Evolutionary conservation across 2,329 filamentous ascomycete species (phyloP), one percentile per base, ranked within the genome.

Genomic region (Diatrype stigma): DNA sequence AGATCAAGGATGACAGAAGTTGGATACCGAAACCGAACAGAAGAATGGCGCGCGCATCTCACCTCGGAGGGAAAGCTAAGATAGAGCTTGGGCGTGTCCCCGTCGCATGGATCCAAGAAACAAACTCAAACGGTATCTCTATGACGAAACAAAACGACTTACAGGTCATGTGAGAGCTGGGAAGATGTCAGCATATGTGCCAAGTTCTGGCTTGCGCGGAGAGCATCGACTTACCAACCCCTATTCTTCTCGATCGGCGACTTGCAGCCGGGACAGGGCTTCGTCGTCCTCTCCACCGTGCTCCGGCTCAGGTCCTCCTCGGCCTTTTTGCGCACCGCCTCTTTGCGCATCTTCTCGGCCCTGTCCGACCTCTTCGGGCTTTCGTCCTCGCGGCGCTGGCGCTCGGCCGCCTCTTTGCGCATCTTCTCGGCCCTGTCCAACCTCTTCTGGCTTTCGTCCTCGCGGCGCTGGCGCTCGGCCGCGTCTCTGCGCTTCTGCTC

Each of bases 91-190:
- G 26, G 19, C 37, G 19, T 16, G 40, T 17, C 22, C n/a, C 12
- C 5, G 6, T 44, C 12, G 6, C 16, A 17, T 23, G 26, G 8
- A 19, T 11, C n/a, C 16, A n/a, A 16, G 16, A 28, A 28, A 22
- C 6, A 22, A 22, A 8, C 21, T 21, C 2, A 42, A 42, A 21
- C 34, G 2, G 7, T n/a, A n/a, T n/a, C n/a, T n/a, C n/a, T n/a
- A n/a, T n/a, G 8, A 21, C 3, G 19, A 42, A 12, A 19, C 17
- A 12, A 17, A 42, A 42, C 6, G 16, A 38, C 56, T 52, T 38
- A 58, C 58, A 60, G 1, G 49, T 56, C 58, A 60, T 60, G 40
- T 60, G 54, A 42, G 51, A 51, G 37, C 57, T 59, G 28, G 11
- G 21, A 32, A 10, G 35, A 32, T 37, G 49, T 49, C 32, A 51